Conservation (phyloP, 768 basidiomycete species). For the Tremella yokohamensis region DNA sequence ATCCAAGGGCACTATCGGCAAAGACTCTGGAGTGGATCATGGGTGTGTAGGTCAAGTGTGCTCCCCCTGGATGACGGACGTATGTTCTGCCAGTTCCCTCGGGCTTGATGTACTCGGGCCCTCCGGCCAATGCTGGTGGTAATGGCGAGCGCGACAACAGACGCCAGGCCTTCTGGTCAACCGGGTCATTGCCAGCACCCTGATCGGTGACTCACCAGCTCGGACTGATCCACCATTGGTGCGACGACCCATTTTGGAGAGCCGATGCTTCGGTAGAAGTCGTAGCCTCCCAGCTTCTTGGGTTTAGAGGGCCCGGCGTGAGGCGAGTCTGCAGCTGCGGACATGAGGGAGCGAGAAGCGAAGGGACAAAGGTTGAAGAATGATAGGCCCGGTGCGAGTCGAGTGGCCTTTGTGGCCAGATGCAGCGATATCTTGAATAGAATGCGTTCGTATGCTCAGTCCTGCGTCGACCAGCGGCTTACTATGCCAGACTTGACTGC, state of each 20-base stretch:
- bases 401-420: too few species aligned
- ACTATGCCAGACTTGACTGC: too few species aligned
- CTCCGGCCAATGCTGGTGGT: conserved; percentile 35
- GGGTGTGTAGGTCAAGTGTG: conserved; percentile 83
- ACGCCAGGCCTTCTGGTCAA: conserved; percentile 73
- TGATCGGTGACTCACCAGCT: conserved; percentile 64
- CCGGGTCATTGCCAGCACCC: neutral
- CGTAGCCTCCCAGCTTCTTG: conserved; percentile 61
- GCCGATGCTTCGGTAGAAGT: conserved; percentile 75
- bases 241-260: conserved; percentile 87
- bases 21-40: conserved; percentile 88
- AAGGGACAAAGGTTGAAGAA: too few species aligned
- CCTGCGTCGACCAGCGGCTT: too few species aligned
- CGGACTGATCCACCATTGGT: conserved; percentile 98
- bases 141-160: conserved; percentile 62
- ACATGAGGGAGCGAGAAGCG: neutral
- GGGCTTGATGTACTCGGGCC: conserved; percentile 11
- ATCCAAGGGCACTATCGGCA: conserved; percentile 10
- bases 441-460: too few species aligned
- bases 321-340: too few species aligned
- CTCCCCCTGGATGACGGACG: conserved; percentile 29
- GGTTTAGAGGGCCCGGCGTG: conserved; percentile 8
- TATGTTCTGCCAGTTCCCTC: conserved; percentile 9
- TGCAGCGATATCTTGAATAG: too few species aligned
- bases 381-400: too few species aligned